Base-by-base conservation (phyloP, 768 basidiomycete genomes). In the Cyclocybe cylindracea region DNA sequence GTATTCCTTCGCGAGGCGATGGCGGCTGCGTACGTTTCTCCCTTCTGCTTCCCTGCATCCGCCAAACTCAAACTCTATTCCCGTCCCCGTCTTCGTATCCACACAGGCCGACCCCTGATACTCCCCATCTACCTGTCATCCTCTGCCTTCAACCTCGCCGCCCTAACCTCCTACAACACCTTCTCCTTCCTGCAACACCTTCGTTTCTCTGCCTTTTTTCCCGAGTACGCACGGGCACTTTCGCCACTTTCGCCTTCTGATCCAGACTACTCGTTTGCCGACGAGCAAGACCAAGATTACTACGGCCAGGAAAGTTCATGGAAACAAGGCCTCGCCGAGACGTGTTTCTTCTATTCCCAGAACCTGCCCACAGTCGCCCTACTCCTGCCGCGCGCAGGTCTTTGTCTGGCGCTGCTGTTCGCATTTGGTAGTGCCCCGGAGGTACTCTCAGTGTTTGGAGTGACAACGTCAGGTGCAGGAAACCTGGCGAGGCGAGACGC, bases 141-240 rank as follows among this genome's bases (percentile, higher is more conserved):
- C 1, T 76, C 91, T 11, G 91, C 84, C 5, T 88, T 84, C 74
- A 88, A 82, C 60, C 75, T 87, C 48, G 87, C 82, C 31, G 82
- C 83, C 35, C 82, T 95, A 74, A 79, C 85, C 2, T 94, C 90
- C 11, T 94, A 87, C 71, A 80, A 82, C 46, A 85, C 86, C 70
- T 94, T 92, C 68, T 87, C 86, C 68, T 94, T 94, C 75, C 74
- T 94, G 59, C 83, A 86, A 52, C 81, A 94, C 67, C 76, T 94
- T 57, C 87, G 92, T 38, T 74, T 75, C 55, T 81, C 85, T 24
- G 88, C 91, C 33, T 87, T 88, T 64, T 68, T 75, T 32, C 57
- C 58, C 14, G 49, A 60, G 13, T 50, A 46, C 6, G 44, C 42
- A 16, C 34, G 8, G 16, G 48, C 24, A 34, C 39, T 14, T 36